Evolutionary conservation across 2,329 filamentous ascomycete species (phyloP), one percentile per base, ranked within the genome.

Genomic region (Trichoderma guizhouense): DNA sequence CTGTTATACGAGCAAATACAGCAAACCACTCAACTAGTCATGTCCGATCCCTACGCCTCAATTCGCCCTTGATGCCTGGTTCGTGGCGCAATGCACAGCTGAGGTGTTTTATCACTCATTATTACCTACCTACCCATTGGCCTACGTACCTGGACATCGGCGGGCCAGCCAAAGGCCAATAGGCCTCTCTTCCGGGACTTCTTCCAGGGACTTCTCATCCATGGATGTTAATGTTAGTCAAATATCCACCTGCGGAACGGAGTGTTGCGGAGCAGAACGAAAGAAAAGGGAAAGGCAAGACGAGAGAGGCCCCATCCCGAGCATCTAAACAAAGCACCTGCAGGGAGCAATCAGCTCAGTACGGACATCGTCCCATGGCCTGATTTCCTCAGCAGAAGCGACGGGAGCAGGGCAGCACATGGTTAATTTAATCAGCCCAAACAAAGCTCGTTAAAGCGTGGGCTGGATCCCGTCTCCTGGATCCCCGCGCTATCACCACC

Each of bases 361-460:
- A 32, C 11, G 15, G 30, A 26, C 26, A 65, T 34, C 43, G 11
- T 65, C 30, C 43, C 63, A 65, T 66, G 63, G 63, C 63, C 63
- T 66, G 63, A 66, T 66, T n/a, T 12, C 28, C 18, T 32, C 62
- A 34, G 39, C 21, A 21, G 36, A 18, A 47, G 24, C 32, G 21
- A 12, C 32, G 32, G n/a, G 32, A 24, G n/a, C 60, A 36, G 60
- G 60, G 60, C 34, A 15, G 39, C 36, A 9, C 32, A 62, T 15
- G 15, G 21, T n/a, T 69, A 69, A 69, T 69, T 39, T 60, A 51
- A 61, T 47, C 66, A 61, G 66, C 55, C 66, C 55, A 47, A n/a
- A 34, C 28, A 62, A 62, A 62, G 32, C 30, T 62, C n/a, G 58
- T 39, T 39, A 51, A 51, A 51, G 43, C 43, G 43, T 51, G 43